Conservation (phyloP, 164 flowering plant genomes). For the Chimonanthus salicifolius region DNA sequence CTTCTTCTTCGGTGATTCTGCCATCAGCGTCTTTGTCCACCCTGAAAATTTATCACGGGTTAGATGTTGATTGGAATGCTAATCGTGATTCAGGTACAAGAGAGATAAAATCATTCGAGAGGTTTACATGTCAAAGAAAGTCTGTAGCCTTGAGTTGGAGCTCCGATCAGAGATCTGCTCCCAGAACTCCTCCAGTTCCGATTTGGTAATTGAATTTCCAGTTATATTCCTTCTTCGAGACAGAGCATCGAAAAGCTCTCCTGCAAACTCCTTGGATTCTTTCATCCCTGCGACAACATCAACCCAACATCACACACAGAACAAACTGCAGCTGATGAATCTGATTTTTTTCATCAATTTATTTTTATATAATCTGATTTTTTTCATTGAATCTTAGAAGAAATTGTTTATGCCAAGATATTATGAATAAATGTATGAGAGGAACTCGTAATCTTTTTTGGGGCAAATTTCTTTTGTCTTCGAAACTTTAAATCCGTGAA, state of each 20-base stretch:
- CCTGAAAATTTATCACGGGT: slow-evolving; percentile 31
- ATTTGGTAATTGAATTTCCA: slow-evolving; percentile 27
- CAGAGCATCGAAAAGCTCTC: slow-evolving; percentile 50
- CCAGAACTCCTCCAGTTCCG: slow-evolving; percentile 54
- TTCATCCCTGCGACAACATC: slow-evolving; percentile 42
- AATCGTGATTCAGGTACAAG: neutral
- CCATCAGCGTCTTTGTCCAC: slow-evolving; percentile 89
- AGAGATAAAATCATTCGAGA: no score
- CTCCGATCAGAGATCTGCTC: slow-evolving; percentile 60
- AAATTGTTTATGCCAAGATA: no score
- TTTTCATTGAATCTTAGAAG: neutral
- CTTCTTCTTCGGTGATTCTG: slow-evolving; percentile 66
- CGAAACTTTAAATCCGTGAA: neutral
- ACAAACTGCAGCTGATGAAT: neutral
- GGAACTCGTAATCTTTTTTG: no score
- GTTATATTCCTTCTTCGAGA: slow-evolving; percentile 39
- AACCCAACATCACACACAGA: neutral
- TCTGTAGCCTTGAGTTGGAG: slow-evolving; percentile 64
- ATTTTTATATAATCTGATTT: neutral
- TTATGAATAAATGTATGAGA: no score
- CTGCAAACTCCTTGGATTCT: slow-evolving; percentile 54
- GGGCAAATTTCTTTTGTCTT: no score
- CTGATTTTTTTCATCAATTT: no score
- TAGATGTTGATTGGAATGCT: neutral
- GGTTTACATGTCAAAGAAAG: slow-evolving; percentile 62